phyloP scores from a whole-genome alignment of 176 grass and related monocot species.

The Saccharum officinarum region DNA sequence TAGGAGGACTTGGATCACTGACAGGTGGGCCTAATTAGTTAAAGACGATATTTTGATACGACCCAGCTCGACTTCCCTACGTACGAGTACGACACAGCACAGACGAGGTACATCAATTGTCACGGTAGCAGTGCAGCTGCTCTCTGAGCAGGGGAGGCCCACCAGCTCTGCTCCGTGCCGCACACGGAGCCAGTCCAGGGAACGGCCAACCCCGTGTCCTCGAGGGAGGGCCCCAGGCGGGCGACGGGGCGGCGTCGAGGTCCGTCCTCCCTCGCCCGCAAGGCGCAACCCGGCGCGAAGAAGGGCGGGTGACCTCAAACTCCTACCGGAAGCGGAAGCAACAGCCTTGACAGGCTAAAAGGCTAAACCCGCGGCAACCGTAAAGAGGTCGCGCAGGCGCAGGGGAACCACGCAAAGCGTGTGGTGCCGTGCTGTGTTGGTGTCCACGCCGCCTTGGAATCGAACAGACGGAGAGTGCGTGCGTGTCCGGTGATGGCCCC shows the following conservation, averaged over 20 bases:
- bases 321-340: not conserved
- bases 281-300: not conserved
- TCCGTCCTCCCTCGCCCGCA: not conserved
- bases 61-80: too few species aligned
- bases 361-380: not conserved
- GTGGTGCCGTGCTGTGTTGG: not conserved
- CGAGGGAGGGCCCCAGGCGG: too few species aligned
- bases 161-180: too few species aligned
- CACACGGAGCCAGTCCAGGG: too few species aligned
- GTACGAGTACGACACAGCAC: too few species aligned
- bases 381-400: not conserved
- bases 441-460: not conserved
- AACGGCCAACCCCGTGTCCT: too few species aligned
- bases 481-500: not conserved
- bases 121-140: not conserved
- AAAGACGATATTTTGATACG: not conserved
- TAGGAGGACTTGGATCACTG: too few species aligned
- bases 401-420: not conserved
- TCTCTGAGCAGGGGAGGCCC: too few species aligned
- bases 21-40: too few species aligned
- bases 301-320: not conserved
- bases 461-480: not conserved
- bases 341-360: not conserved
- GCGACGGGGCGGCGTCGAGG: not conserved
- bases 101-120: not conserved